phyloP scores from a whole-genome alignment of 805 yeast species.

The Pichia phayaonensis region DNA sequence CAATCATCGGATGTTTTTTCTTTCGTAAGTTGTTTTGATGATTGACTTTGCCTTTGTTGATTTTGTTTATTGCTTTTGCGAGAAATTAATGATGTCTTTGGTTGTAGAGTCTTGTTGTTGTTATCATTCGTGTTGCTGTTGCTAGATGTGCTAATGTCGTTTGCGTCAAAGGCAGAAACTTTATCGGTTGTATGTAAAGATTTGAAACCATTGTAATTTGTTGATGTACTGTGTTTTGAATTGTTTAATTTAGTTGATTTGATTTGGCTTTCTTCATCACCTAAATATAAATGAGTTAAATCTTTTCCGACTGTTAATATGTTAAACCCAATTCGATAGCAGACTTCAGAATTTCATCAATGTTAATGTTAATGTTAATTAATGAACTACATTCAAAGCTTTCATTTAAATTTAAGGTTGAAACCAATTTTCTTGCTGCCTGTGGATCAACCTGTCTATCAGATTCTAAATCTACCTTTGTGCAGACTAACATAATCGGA shows the following conservation, averaged over 20 bases:
- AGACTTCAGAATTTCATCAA: conserved; percentile 64
- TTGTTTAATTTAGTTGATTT: background rate
- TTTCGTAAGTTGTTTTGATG: too few species aligned
- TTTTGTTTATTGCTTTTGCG: background rate
- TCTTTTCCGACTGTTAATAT: conserved; percentile 10
- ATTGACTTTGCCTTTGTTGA: too few species aligned
- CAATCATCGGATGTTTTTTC: too few species aligned
- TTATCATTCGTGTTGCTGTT: background rate
- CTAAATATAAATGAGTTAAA: conserved; percentile 4
- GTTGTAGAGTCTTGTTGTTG: background rate
- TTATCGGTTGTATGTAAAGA: background rate
- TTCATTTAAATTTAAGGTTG: conserved; percentile 24
- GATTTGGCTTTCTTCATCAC: conserved; percentile 1
- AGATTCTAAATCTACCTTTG: conserved; percentile 66
- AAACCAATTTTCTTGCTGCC: conserved; percentile 17
- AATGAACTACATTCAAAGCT: conserved; percentile 76
- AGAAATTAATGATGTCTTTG: background rate
- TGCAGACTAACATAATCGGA: conserved; percentile 54
- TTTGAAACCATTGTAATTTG: background rate
- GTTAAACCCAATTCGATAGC: conserved; percentile 14
- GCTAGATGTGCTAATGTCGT: background rate
- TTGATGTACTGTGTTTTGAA: background rate
- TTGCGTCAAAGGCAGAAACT: background rate
- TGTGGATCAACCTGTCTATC: conserved; percentile 65
- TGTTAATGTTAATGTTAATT: conserved; percentile 66